phyloP scores from a whole-genome alignment of 1,284 basidiomycete genomes.

The Agroathelia rolfsii region DNA sequence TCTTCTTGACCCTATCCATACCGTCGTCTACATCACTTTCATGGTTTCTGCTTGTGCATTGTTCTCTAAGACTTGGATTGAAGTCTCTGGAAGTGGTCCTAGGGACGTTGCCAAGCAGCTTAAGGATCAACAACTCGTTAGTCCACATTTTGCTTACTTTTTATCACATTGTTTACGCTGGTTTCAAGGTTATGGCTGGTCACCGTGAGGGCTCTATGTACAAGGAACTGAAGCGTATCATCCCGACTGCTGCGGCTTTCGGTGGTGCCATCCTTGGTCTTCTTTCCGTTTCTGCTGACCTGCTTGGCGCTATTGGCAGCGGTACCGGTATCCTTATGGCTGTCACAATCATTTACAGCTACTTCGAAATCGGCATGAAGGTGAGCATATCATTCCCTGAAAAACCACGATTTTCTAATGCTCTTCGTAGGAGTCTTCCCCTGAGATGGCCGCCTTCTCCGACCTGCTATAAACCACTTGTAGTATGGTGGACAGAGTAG shows the following conservation, averaged over 20 bases:
- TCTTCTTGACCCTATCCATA: constrained; percentile 90
- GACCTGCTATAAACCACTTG: no score
- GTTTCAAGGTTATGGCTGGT: constrained; percentile 79
- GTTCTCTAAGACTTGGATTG: constrained; percentile 99
- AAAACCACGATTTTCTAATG: no score
- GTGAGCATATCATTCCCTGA: no score
- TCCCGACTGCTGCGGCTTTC: constrained; percentile 94
- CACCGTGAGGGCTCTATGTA: constrained; percentile 97
- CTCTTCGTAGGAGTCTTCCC: no score
- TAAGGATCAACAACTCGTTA: constrained; percentile 94
- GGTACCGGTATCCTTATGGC: constrained; percentile 98
- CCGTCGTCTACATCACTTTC: constrained; percentile 84
- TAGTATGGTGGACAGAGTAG: no score
- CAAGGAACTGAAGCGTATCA: constrained; percentile 96
- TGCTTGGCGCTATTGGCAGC: constrained; percentile 92
- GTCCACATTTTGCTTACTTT: constrained; percentile 9
- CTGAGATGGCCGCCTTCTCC: no score
- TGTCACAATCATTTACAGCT: constrained; percentile 95
- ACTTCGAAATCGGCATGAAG: no score
- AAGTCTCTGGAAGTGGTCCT: constrained; percentile 92
- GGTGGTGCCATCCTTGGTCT: constrained; percentile 94
- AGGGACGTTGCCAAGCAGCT: constrained; percentile 96
- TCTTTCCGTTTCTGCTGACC: constrained; percentile 89
- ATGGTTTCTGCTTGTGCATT: constrained; percentile 92
- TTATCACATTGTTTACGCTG: constrained; percentile 1